Evolutionary conservation across 1,139 yeast species (phyloP), one percentile per base, ranked within the genome.

Genomic region (Wickerhamiella infanticola): DNA sequence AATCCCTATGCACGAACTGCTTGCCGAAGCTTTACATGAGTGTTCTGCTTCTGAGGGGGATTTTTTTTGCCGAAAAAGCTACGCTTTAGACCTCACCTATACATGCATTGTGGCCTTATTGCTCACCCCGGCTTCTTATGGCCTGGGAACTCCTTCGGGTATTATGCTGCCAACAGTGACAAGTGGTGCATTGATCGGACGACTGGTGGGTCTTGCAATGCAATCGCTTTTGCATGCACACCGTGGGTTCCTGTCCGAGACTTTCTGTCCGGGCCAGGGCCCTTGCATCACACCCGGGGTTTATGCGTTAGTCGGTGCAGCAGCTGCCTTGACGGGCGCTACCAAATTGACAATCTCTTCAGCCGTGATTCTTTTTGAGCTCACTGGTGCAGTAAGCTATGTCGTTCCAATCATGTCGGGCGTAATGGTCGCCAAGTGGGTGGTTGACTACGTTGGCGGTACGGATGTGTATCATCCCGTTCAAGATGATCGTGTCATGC

Each of bases 291-390:
- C 88, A 2, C 94, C 96, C 0, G 97, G 96, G 0, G 85, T 94
- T 0, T 90, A 88, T 62, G 95, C 98, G 0, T 80, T 93, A 50
- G 72, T 93, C n/a, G 99, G 98, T 2, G 97, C 98, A 0, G 97
- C 94, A 0, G 93, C 97, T 1, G 86, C 95, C 0, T 69, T 93
- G 43, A 80, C 94, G 60, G 98, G 98, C 3, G 85, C 86, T 24
- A 90, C 98, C 0, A 84, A 90, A 55, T 67, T 93, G 52, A 86
- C 96, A 0, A 82, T 90, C 3, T 80, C 97, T 0, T 94, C 90
- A 8, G 98, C 86, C 0, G 90, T 93, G 6, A 81, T 93, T 40
- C 82, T 93, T 90, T 85, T 90, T 65, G 99, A 93, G 60, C 94
- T 31, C 74, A 93, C 98, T 0, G 99, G 98, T 27, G 98, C 98